Percentiles rank a stretch among this genome's conserved stretches.
Conservation (phyloP, 305 asterid species). For the Striga hermonthica region DNA sequence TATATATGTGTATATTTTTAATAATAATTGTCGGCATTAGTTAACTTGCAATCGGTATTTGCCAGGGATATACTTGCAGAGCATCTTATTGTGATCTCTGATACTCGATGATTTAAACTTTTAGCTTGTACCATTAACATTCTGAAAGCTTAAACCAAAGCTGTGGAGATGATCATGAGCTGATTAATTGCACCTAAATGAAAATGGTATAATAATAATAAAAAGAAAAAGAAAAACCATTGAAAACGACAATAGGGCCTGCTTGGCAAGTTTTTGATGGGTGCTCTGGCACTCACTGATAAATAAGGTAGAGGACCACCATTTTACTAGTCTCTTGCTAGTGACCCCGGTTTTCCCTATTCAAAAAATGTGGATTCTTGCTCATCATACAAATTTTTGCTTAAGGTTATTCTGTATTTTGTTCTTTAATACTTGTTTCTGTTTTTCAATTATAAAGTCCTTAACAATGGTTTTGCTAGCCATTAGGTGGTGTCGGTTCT, state of each 20-base stretch:
- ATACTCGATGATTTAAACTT: no score
- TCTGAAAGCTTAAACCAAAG: slow-evolving; percentile 7
- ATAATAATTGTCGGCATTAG: no score
- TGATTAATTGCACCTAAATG: slow-evolving; percentile 28
- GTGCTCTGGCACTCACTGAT: slow-evolving; percentile 42
- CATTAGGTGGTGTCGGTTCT: no score
- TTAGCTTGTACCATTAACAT: no score
- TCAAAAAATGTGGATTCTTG: slow-evolving; percentile 31
- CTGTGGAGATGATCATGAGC: slow-evolving; percentile 12
- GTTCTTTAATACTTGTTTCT: slow-evolving; percentile 15
- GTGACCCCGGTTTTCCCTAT: slow-evolving; percentile 32
- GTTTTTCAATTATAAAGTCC: slow-evolving; percentile 5
- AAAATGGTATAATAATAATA: slow-evolving; percentile 15
- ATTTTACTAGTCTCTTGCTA: slow-evolving; percentile 34
- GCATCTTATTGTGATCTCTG: no score
- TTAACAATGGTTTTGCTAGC: not conserved
- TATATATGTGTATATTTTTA: no score
- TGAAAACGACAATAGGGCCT: slow-evolving; percentile 37
- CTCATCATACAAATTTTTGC: slow-evolving; percentile 17
- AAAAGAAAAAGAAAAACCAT: not conserved
- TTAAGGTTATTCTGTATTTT: slow-evolving; percentile 5
- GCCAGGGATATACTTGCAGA: no score
- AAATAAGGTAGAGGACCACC: slow-evolving; percentile 60
- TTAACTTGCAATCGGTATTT: no score
- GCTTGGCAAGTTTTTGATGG: slow-evolving; percentile 32